Conservation (phyloP, 2,329 filamentous ascomycete genomes). For the Colletotrichum falcatum region DNA sequence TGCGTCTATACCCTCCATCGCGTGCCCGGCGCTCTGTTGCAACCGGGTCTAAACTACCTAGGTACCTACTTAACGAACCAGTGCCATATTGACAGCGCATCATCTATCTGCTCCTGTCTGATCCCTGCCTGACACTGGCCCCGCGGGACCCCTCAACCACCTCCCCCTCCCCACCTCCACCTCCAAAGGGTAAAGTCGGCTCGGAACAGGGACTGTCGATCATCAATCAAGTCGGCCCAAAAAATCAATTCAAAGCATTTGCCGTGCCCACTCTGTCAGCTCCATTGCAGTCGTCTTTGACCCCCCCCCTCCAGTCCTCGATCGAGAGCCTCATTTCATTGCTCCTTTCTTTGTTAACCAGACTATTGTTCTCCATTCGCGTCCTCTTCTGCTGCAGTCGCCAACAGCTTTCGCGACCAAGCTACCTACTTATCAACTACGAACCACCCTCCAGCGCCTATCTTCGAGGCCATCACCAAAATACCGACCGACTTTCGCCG, state of each 20-base stretch:
- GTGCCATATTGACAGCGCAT: slow-evolving; percentile 40
- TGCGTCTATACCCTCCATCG: not conserved
- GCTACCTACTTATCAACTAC: slow-evolving; percentile 3
- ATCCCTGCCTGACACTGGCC: slow-evolving; percentile 35
- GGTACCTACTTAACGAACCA: too few relatives aligned
- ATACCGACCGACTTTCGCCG: slow-evolving; percentile 18
- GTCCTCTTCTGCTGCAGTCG: not conserved
- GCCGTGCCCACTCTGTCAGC: slow-evolving; percentile 25
- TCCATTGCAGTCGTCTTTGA: too few relatives aligned
- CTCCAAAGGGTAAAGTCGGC: slow-evolving; percentile 26
- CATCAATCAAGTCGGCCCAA: slow-evolving; percentile 27
- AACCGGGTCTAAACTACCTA: slow-evolving; percentile 20
- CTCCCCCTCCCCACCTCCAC: slow-evolving; percentile 1
- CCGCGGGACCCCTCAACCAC: slow-evolving; percentile 32
- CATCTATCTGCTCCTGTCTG: slow-evolving; percentile 26
- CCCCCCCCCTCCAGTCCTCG: not conserved
- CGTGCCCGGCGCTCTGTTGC: slow-evolving; percentile 14
- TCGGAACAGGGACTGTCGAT: slow-evolving; percentile 34
- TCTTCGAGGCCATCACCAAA: slow-evolving; percentile 15
- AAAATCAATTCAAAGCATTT: slow-evolving; percentile 17
- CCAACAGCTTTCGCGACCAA: slow-evolving; percentile 4
- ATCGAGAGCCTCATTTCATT: not conserved
- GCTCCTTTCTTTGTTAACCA: not conserved
- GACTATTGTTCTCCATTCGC: not conserved
- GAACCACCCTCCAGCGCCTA: not conserved